These are phyloP conservation scores for Phycomyces nitens DNA, from an alignment of 192 early-diverging fungal genomes.

Conservation along the genomic window DNA sequence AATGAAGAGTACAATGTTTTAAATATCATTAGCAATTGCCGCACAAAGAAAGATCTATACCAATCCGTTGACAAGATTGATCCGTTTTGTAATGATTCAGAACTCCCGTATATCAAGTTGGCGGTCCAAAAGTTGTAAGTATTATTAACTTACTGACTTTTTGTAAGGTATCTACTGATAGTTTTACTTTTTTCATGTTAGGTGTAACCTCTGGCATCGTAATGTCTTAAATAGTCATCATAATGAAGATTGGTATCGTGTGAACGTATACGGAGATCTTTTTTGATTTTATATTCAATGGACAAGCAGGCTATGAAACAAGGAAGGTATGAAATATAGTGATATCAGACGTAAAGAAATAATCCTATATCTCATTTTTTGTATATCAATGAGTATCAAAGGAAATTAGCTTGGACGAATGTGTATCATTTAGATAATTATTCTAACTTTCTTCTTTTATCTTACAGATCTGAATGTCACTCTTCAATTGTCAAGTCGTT, in stretches of 20 bases:
- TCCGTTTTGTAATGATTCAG: slow-evolving; percentile 6
- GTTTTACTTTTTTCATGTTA: slow-evolving; percentile 9
- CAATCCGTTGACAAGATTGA: slow-evolving; percentile 1
- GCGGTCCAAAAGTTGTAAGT: slow-evolving; percentile 2
- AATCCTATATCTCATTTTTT: too few species aligned
- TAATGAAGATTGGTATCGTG: slow-evolving; percentile 7
- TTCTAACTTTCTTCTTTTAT: slow-evolving; percentile 9
- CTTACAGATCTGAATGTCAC: slow-evolving; percentile 13
- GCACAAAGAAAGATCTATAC: slow-evolving; percentile 2
- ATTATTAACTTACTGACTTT: slow-evolving; percentile 8
- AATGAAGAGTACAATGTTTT: slow-evolving; percentile 6
- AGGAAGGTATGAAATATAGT: slow-evolving; percentile 14
- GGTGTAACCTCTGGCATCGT: slow-evolving; percentile 1
- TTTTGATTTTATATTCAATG: slow-evolving; percentile 14
- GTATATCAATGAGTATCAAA: too few species aligned
- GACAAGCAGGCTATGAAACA: slow-evolving; percentile 6
- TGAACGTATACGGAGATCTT: slow-evolving; percentile 9
- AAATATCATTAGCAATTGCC: slow-evolving; percentile 6
- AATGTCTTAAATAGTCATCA: neutral
- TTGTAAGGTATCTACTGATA: slow-evolving; percentile 11
- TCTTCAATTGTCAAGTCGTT: slow-evolving; percentile 8
- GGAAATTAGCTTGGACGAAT: slow-evolving; percentile 1
- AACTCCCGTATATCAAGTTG: slow-evolving; percentile 9
- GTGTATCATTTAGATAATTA: slow-evolving; percentile 12
- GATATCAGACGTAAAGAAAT: slow-evolving; percentile 14